Evolutionary conservation across 345 rosid genomes (phyloP).

Genomic region (Brassica incana): DNA sequence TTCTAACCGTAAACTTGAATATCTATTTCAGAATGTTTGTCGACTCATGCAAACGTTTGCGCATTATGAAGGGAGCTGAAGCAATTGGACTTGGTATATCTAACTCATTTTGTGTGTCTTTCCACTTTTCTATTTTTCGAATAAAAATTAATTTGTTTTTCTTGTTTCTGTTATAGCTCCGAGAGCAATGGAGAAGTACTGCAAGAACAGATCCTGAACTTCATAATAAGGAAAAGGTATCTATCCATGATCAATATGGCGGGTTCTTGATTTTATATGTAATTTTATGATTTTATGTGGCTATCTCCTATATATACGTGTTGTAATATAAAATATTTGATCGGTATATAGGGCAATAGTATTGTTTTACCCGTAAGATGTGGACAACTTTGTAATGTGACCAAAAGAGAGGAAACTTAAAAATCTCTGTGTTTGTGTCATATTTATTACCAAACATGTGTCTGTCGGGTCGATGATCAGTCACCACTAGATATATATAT

Average conservation of each 20-base stretch:
- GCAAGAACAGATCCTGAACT: conserved; percentile 38
- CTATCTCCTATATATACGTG: conserved; percentile 29
- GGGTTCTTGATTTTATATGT: conserved; percentile 28
- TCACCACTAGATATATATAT: conserved; percentile 15
- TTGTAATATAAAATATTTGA: conserved; percentile 38
- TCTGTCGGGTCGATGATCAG: conserved; percentile 40
- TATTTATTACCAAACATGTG: conserved; percentile 43
- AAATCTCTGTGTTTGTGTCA: conserved; percentile 40
- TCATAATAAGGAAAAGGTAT: not conserved
- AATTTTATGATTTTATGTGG: conserved; percentile 34
- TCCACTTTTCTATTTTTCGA: not conserved
- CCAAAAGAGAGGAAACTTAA: conserved; percentile 43
- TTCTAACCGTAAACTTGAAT: conserved; percentile 29
- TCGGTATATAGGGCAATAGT: conserved; percentile 43
- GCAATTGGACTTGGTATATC: conserved; percentile 86
- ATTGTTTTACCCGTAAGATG: conserved; percentile 31
- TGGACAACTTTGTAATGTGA: conserved; percentile 41
- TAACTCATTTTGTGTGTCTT: not conserved
- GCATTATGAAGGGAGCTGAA: conserved; percentile 95
- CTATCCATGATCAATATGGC: conserved; percentile 26
- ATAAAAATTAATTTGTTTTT: not conserved
- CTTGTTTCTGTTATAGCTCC: conserved; percentile 35
- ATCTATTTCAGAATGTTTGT: conserved; percentile 77
- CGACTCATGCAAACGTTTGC: conserved; percentile 94
- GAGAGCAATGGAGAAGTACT: conserved; percentile 44